A percentile compares a stretch with the other conserved stretches of the same genome.
These are phyloP conservation scores for Colletotrichum magnum DNA, from an alignment of 2,329 filamentous ascomycete species.

Conservation along the genomic window DNA sequence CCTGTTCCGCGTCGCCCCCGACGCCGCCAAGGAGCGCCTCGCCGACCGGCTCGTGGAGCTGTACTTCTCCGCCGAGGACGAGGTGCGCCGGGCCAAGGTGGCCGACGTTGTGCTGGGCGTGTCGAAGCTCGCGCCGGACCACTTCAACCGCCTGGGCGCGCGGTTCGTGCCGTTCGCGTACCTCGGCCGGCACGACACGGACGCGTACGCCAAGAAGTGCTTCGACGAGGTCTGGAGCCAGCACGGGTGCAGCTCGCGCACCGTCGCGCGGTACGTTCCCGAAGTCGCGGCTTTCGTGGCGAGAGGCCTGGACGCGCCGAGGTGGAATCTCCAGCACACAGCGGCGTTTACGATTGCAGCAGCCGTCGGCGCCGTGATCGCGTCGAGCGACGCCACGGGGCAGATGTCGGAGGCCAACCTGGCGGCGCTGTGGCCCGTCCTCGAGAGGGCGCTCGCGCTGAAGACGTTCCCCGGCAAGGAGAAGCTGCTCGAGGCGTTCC, in stretches of 20 bases:
- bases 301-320: conserved; percentile 80
- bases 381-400: conserved; percentile 67
- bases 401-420: conserved; percentile 74
- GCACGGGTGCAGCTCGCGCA: conserved; percentile 87
- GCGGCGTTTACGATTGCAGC: conserved; percentile 86
- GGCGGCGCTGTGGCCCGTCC: conserved; percentile 81
- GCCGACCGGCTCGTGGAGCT: conserved; percentile 71
- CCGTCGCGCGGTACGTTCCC: conserved; percentile 84
- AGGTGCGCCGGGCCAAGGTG: conserved; percentile 79
- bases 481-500: conserved; percentile 83
- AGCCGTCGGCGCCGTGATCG: conserved; percentile 75
- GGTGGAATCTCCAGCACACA: conserved; percentile 93
- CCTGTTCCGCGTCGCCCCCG: conserved; percentile 74
- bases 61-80: conserved; percentile 88
- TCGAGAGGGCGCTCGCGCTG: conserved; percentile 85
- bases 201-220: conserved; percentile 83
- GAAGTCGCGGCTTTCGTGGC: conserved; percentile 83
- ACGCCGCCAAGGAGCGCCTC: conserved; percentile 65
- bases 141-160: conserved; percentile 83
- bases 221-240: conserved; percentile 91
- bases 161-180: conserved; percentile 89
- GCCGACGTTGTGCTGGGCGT: conserved; percentile 88
- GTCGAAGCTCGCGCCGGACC: conserved; percentile 89
- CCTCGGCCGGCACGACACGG: conserved; percentile 86
- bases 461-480: conserved; percentile 97